Percentiles rank a stretch among this genome's conserved stretches.
These are phyloP conservation scores for Angomonas deanei DNA, from an alignment of 208 protist genomes.

Conservation along the genomic window DNA sequence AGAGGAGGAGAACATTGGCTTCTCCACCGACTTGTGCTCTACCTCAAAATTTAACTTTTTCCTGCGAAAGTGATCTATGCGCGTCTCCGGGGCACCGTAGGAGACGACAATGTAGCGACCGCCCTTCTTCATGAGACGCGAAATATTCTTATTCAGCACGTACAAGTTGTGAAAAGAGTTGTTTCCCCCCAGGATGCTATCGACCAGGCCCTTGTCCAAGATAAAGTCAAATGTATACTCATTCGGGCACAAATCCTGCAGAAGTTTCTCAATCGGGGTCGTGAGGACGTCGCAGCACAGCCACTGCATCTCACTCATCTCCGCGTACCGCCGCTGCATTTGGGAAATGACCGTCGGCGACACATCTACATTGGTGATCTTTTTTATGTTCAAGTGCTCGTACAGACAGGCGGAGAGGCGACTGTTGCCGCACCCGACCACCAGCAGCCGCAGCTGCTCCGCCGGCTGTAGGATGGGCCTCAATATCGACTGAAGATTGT, in stretches of 20 bases:
- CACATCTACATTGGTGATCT: conserved; percentile 89
- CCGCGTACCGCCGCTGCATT: conserved; percentile 82
- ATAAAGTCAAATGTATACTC: conserved; percentile 88
- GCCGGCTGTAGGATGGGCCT: conserved; percentile 68
- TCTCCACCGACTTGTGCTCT: conserved; percentile 82
- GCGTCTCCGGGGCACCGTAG: conserved; percentile 86
- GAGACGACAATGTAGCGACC: conserved; percentile 80
- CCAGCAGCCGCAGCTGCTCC: conserved; percentile 72
- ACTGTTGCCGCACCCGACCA: conserved; percentile 90
- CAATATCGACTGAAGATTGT: conserved; percentile 77
- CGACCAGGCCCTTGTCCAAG: conserved; percentile 84
- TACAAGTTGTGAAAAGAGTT: conserved; percentile 91
- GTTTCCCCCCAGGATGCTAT: conserved; percentile 76
- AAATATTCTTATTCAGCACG: conserved; percentile 85
- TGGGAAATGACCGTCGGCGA: conserved; percentile 82
- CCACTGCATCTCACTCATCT: conserved; percentile 88
- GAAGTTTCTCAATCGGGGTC: conserved; percentile 71
- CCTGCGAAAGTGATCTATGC: conserved; percentile 86
- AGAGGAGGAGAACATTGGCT: conserved; percentile 80
- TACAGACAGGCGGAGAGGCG: conserved; percentile 76
- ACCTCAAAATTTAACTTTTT: conserved; percentile 84
- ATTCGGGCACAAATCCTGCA: conserved; percentile 69
- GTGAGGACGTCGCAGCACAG: conserved; percentile 72
- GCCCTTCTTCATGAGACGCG: conserved; percentile 81
- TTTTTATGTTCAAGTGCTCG: conserved; percentile 78